Evolutionary conservation across 106 monocot genomes (phyloP), one percentile per base, ranked within the genome.

Genomic region (Alisma plantagoaquatica): DNA sequence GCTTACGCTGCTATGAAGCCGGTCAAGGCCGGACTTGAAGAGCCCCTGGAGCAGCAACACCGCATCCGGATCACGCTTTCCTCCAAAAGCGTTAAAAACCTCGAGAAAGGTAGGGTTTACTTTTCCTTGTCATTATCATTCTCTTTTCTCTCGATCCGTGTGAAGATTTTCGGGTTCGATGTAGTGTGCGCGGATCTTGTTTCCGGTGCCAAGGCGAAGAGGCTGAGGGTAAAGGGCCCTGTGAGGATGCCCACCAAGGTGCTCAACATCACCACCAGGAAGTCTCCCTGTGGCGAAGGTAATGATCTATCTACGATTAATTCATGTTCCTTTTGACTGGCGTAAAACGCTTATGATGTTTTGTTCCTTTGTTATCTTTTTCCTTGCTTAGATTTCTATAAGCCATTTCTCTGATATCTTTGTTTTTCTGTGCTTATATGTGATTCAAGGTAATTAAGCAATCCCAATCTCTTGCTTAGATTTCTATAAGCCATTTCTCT

Each of bases 281-380:
- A 63, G 24, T 52, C 63, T n/a, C 63, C 63, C 4, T 63, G 63
- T 25, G 63, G 63, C 26, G 63, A 63, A 63, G 63, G 63, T 63
- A 38, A 5, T 38, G 35, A n/a, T n/a, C n/a, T n/a, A n/a, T n/a
- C n/a, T n/a, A n/a, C n/a, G n/a, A n/a, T n/a, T n/a, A n/a, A n/a
- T n/a, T n/a, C n/a, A n/a, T n/a, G n/a, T n/a, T n/a, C n/a, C n/a
- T n/a, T n/a, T n/a, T n/a, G n/a, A n/a, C n/a, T n/a, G n/a, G n/a
- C n/a, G n/a, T n/a, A n/a, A n/a, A n/a, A n/a, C n/a, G n/a, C n/a
- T n/a, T n/a, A n/a, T n/a, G n/a, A n/a, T n/a, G n/a, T n/a, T n/a
- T n/a, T n/a, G n/a, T n/a, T n/a, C n/a, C n/a, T n/a, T n/a, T n/a
- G n/a, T n/a, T n/a, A n/a, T n/a, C n/a, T n/a, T n/a, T n/a, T n/a